These are phyloP conservation scores for Neurospora africana DNA, from an alignment of 495 filamentous ascomycete species.

Conservation along the genomic window DNA sequence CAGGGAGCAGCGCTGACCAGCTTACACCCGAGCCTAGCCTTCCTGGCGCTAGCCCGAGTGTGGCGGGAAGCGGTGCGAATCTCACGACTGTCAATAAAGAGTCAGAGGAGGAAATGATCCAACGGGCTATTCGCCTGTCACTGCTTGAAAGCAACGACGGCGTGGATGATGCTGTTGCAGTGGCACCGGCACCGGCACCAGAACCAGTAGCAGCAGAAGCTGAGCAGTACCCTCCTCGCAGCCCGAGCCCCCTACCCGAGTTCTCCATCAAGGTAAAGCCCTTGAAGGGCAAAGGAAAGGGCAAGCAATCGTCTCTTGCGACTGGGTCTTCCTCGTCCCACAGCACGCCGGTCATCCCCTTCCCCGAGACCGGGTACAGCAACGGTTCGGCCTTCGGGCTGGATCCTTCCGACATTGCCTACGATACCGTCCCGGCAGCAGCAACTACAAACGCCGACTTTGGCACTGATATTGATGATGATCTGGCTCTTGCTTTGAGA, in stretches of 20 bases:
- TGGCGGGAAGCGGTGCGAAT: conserved; percentile 3
- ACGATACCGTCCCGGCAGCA: conserved; percentile 9
- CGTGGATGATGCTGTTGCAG: conserved; percentile 23
- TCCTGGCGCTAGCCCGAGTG: conserved; percentile 28
- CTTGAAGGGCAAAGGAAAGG: conserved; percentile 20
- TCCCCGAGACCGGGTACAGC: background rate
- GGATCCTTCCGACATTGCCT: conserved; percentile 5
- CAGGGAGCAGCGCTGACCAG: conserved; percentile 33
- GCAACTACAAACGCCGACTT: conserved; percentile 5
- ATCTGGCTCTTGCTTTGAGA: conserved; percentile 74
- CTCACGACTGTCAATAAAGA: conserved; percentile 24
- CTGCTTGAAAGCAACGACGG: conserved; percentile 42
- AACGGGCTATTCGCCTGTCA: conserved; percentile 70
- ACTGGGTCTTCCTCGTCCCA: conserved; percentile 27
- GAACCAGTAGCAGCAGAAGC: conserved; percentile 3
- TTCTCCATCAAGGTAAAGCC: conserved; percentile 44
- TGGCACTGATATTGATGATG: conserved; percentile 42
- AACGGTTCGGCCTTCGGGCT: background rate
- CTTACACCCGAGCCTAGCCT: conserved; percentile 41
- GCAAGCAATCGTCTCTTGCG: conserved; percentile 25
- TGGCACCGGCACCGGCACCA: conserved; percentile 5
- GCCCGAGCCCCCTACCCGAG: conserved; percentile 12
- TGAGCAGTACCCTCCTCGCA: conserved; percentile 19
- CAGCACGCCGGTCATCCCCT: conserved; percentile 16
- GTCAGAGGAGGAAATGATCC: conserved; percentile 56